Evolutionary conservation across 305 asterid genomes (phyloP).

Genomic region (Fraxinus albicans): DNA sequence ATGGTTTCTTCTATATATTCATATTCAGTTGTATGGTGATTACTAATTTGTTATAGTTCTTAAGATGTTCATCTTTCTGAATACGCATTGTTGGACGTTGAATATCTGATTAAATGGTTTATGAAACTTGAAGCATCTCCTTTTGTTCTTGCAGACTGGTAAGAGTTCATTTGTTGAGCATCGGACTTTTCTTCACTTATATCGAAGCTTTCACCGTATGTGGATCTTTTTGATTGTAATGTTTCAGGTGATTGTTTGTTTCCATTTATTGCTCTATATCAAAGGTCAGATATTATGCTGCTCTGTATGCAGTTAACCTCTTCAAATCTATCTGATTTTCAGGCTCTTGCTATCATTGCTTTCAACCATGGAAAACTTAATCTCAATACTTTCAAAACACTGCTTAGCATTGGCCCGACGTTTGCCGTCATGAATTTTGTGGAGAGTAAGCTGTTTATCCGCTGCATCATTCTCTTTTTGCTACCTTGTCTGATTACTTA

Average conservation of each 20-base stretch:
- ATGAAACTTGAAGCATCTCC: not conserved
- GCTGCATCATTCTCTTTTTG: constrained; percentile 17
- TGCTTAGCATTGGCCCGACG: constrained; percentile 91
- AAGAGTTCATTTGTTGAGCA: constrained; percentile 98
- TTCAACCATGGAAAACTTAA: constrained; percentile 66
- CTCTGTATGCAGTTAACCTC: constrained; percentile 14
- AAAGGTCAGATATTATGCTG: constrained; percentile 12
- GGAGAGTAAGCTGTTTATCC: constrained; percentile 65
- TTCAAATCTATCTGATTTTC: constrained; percentile 23
- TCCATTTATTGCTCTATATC: constrained; percentile 18
- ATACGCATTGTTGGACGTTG: not conserved
- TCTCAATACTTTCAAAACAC: constrained; percentile 62
- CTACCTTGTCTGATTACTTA: constrained; percentile 13
- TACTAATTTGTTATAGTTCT: not conserved
- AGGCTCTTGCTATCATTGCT: constrained; percentile 89
- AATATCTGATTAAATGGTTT: not conserved
- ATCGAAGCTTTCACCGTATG: constrained; percentile 96
- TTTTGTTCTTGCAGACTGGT: constrained; percentile 55
- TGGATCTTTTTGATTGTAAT: constrained; percentile 87
- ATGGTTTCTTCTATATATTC: constrained; percentile 16
- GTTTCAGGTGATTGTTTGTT: constrained; percentile 75
- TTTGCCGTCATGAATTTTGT: constrained; percentile 83
- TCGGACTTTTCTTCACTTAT: constrained; percentile 91
- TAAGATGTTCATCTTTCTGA: constrained; percentile 1
- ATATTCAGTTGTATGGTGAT: not conserved